Conservation (phyloP, 495 filamentous ascomycete genomes). For the Podospora anserina region DNA sequence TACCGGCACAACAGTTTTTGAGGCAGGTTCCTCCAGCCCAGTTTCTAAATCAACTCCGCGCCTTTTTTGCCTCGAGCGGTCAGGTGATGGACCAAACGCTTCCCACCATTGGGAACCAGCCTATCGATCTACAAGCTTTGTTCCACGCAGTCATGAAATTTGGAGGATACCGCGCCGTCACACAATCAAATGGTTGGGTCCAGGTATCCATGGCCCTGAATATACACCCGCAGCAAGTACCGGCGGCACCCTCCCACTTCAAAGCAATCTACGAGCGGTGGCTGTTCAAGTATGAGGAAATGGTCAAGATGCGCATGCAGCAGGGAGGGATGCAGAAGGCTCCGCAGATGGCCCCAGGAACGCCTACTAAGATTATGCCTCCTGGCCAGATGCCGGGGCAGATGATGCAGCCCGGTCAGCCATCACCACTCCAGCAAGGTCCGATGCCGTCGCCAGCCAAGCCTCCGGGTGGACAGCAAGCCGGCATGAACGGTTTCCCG, state of each 20-base stretch:
- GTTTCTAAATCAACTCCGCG: conserved; percentile 71
- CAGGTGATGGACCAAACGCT: conserved; percentile 62
- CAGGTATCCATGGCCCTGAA: conserved; percentile 65
- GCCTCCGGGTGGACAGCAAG: conserved; percentile 45
- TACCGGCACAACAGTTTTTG: conserved; percentile 28
- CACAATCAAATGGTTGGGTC: conserved; percentile 64
- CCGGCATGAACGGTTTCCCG: conserved; percentile 48
- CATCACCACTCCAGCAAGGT: conserved; percentile 46
- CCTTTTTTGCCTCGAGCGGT: conserved; percentile 68
- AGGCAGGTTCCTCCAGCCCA: conserved; percentile 44
- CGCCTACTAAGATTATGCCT: conserved; percentile 35
- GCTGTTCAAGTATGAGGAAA: conserved; percentile 68
- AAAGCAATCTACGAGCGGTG: conserved; percentile 71
- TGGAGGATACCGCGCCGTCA: conserved; percentile 74
- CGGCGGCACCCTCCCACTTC: conserved; percentile 63
- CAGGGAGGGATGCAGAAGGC: conserved; percentile 29
- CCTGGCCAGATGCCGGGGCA: conserved; percentile 50
- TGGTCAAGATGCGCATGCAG: conserved; percentile 61
- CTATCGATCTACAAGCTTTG: conserved; percentile 67
- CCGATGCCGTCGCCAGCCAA: conserved; percentile 51
- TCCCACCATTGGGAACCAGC: conserved; percentile 66
- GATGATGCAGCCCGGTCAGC: conserved; percentile 46
- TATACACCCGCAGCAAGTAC: conserved; percentile 63
- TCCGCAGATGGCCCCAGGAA: conserved; percentile 35
- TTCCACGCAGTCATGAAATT: conserved; percentile 68